Evolutionary conservation across 768 basidiomycete genomes (phyloP).

Genomic region (Kwoniella pini): DNA sequence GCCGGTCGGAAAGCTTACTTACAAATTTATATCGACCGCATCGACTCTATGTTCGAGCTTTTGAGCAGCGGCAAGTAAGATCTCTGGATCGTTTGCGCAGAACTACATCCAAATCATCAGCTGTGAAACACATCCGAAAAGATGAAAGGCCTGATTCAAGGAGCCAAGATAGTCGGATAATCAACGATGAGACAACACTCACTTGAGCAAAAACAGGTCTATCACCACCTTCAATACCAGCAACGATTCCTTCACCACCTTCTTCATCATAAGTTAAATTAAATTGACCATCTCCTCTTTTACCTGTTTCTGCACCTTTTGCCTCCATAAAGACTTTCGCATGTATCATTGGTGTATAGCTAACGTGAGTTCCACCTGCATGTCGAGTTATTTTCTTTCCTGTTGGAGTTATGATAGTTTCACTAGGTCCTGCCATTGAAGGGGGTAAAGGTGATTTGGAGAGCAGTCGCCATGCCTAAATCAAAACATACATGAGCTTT

Average conservation of each 20-base stretch:
- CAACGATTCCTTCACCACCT: conserved; percentile 60
- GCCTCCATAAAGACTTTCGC: conserved; percentile 61
- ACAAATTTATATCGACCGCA: conserved; percentile 93
- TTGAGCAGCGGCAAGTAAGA: conserved; percentile 74
- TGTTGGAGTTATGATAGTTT: conserved; percentile 9
- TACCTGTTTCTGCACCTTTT: neutral
- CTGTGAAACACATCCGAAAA: too few species aligned
- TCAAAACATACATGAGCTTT: neutral
- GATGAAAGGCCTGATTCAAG: too few species aligned
- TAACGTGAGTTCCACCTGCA: conserved; percentile 60
- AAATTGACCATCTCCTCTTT: conserved; percentile 40
- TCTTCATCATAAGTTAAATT: conserved; percentile 69
- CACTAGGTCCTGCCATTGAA: conserved; percentile 37
- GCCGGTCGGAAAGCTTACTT: too few species aligned
- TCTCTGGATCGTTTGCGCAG: conserved; percentile 83
- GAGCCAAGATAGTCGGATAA: too few species aligned
- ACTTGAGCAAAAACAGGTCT: conserved; percentile 81
- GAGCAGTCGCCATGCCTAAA: conserved; percentile 83
- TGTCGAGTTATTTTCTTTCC: conserved; percentile 15
- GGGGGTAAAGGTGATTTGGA: conserved; percentile 60
- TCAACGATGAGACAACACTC: too few species aligned
- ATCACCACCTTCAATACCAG: conserved; percentile 59
- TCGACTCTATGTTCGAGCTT: conserved; percentile 78
- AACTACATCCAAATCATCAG: too few species aligned
- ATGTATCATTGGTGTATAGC: conserved; percentile 99